A percentile compares a stretch with the other conserved stretches of the same genome.
phyloP scores from a whole-genome alignment of 2,329 filamentous ascomycete genomes.

The Ustilaginoidea virens region DNA sequence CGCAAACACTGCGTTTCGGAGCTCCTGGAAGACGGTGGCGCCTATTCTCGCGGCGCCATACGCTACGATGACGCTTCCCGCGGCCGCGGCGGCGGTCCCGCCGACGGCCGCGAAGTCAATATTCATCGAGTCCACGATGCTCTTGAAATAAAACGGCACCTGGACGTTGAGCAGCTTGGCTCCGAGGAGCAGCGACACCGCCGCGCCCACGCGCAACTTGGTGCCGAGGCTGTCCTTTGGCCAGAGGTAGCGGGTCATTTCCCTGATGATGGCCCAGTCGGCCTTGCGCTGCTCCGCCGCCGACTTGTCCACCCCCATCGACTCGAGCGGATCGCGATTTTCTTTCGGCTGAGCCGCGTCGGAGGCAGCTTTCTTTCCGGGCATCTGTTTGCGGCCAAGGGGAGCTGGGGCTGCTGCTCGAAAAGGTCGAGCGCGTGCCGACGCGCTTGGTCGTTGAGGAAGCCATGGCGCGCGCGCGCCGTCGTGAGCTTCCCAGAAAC shows the following conservation, averaged over 20 bases:
- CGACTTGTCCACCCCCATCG: too few relatives aligned
- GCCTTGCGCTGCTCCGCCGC: conserved; percentile 85
- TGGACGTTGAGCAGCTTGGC: conserved; percentile 95
- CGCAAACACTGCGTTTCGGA: conserved; percentile 92
- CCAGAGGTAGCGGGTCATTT: conserved; percentile 95
- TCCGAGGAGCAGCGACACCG: conserved; percentile 70
- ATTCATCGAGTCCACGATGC: conserved; percentile 95
- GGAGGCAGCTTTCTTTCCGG: conserved; percentile 6
- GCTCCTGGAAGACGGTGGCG: conserved; percentile 78
- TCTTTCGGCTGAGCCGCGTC: background rate
- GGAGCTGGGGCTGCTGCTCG: conserved; percentile 16
- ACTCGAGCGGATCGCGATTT: background rate
- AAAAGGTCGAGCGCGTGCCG: conserved; percentile 13
- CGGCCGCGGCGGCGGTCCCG: conserved; percentile 79
- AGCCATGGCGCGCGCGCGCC: conserved; percentile 17
- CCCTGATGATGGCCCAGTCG: conserved; percentile 96
- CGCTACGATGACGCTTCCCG: conserved; percentile 82
- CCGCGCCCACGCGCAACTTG: conserved; percentile 69
- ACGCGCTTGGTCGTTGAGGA: conserved; percentile 11
- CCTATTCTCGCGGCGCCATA: conserved; percentile 83
- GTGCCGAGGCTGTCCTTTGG: conserved; percentile 64
- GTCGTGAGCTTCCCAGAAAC: conserved; percentile 10
- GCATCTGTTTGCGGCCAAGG: conserved; percentile 13
- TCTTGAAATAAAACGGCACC: conserved; percentile 98
- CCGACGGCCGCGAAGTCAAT: conserved; percentile 75